Evolutionary conservation across 148 eudicot species (phyloP).

Genomic region (Silene uniflora): DNA sequence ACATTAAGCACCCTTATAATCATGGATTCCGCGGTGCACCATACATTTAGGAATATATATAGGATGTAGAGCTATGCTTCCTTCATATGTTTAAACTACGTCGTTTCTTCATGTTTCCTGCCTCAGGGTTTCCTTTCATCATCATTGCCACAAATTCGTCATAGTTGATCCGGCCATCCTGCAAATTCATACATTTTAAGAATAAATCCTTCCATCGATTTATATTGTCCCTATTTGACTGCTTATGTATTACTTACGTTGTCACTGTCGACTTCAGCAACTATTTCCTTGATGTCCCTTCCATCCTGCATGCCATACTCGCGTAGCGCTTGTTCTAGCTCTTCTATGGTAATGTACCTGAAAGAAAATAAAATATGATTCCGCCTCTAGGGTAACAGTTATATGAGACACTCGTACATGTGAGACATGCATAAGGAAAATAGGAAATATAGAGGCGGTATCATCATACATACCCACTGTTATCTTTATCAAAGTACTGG

Average conservation of each 20-base stretch:
- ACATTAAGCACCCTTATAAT: constrained; percentile 7
- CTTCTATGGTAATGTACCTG: constrained; percentile 87
- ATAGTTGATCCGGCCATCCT: constrained; percentile 80
- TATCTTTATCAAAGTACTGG: constrained; percentile 93
- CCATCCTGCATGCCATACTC: constrained; percentile 78
- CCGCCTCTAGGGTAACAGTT: background rate
- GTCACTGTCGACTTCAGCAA: constrained; percentile 80
- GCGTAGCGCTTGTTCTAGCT: constrained; percentile 82
- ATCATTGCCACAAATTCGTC: constrained; percentile 86
- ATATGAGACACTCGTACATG: too few species aligned
- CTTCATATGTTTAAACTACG: constrained; percentile 28
- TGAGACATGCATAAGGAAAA: background rate
- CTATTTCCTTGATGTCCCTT: constrained; percentile 79
- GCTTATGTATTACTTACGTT: constrained; percentile 43
- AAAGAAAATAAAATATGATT: background rate
- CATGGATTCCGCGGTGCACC: background rate
- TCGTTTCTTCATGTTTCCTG: constrained; percentile 40
- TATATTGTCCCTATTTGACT: too few species aligned
- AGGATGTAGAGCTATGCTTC: background rate
- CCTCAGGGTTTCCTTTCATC: constrained; percentile 67
- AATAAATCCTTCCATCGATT: background rate
- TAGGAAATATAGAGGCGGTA: background rate
- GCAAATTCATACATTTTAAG: background rate
- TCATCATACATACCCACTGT: constrained; percentile 66
- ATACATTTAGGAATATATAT: too few species aligned